Base-by-base conservation (phyloP, 2,329 filamentous ascomycete species). In the Pseudogymnoascus sp. region DNA sequence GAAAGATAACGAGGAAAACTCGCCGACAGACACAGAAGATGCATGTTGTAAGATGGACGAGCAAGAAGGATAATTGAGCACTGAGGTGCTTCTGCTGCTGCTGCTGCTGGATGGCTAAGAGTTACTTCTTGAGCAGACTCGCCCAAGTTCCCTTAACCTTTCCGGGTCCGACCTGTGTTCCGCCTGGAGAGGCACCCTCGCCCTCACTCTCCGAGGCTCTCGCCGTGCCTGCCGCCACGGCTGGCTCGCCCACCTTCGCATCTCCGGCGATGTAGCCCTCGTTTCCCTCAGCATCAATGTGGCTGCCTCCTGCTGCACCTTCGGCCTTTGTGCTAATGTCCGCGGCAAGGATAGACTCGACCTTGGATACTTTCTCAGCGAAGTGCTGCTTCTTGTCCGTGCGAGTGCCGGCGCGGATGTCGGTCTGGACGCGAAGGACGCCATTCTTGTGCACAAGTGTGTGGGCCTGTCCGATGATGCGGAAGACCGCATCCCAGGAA, bases 401-500 rank as follows among this genome's bases (percentile, higher is more conserved):
- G 57, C 69, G 85, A 28, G 88, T 88, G 1, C 93, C 93, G 43
- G 92, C 86, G 11, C 93, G 81, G 77, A 97, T 92, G 71, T 93
- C 92, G 28, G 86, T 89, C 78, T 97, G 93, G 39, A 97, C 89
- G 60, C 94, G 80, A 63, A 89, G 80, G 35, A 91, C 83, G n/a
- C 91, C 91, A 63, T 85, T 82, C 63, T 85, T 76, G 71, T 96
- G 92, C 20, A 96, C 83, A 54, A 90, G 78, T 0, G 82, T 81
- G 76, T 96, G 92, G 3, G 89, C 90, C 76, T 93, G 89, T n/a
- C 92, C 92, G 67, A 96, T 89, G 28, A 92, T 81, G 61, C 78
- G 80, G 81, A 96, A 92, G 62, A 96, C 92, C 33, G 89, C 84
- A 66, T 95, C 89, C 93, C 94, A 97, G 39, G 86, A 82, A 2